phyloP scores from a whole-genome alignment of 2,329 filamentous ascomycete genomes.

The Ramularia endophylla region DNA sequence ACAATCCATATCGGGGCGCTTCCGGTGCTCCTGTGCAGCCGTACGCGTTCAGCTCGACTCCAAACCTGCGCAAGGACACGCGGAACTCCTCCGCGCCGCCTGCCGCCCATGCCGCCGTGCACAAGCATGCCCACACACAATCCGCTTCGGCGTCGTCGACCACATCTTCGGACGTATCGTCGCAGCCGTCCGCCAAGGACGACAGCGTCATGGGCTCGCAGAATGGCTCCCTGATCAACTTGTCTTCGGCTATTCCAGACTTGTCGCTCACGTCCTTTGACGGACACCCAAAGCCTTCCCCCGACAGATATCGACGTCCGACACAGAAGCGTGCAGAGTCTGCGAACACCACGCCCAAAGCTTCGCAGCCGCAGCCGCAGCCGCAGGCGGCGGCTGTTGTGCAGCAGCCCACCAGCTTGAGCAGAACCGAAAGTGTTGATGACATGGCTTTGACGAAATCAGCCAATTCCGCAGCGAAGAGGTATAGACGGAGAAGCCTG shows the following conservation, averaged over 20 bases:
- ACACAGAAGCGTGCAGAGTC: conserved; percentile 51
- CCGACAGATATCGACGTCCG: conserved; percentile 76
- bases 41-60: conserved; percentile 47
- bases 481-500: conserved; percentile 77
- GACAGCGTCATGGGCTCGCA: conserved; percentile 29
- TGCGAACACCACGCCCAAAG: conserved; percentile 32
- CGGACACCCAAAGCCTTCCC: conserved; percentile 59
- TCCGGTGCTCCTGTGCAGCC: conserved; percentile 43
- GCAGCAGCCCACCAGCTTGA: conserved; percentile 1
- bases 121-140: conserved; percentile 37
- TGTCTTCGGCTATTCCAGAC: conserved; percentile 49
- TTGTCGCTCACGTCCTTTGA: conserved; percentile 51
- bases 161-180: conserved; percentile 44
- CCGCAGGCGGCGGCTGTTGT: not conserved
- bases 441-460: conserved; percentile 61
- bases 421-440: conserved; percentile 51
- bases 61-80: conserved; percentile 52
- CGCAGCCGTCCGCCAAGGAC: conserved; percentile 29
- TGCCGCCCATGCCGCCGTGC: conserved; percentile 19
- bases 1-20: conserved; percentile 37
- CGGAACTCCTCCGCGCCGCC: conserved; percentile 51
- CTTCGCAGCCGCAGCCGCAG: conserved; percentile 17
- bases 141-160: conserved; percentile 38
- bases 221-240: conserved; percentile 37
- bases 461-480: conserved; percentile 59